These are phyloP conservation scores for Eimeria necatrix DNA, from an alignment of 169 alveolate species.

Conservation along the genomic window DNA sequence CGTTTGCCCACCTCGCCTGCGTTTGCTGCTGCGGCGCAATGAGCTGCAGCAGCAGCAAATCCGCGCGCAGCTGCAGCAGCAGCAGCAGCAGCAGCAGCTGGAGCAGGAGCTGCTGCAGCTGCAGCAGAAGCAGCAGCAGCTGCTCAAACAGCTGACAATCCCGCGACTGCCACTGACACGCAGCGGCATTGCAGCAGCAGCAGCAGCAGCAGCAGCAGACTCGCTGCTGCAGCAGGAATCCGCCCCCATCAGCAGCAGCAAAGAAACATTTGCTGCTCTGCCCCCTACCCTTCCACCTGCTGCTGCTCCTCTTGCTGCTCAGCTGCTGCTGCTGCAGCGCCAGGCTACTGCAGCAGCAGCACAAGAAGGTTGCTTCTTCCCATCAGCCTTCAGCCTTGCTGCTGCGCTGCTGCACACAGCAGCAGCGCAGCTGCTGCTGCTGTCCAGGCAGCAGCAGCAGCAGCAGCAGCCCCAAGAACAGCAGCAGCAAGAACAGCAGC, in stretches of 20 bases:
- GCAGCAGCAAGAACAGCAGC: slow-evolving; percentile 45
- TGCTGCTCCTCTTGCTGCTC: slow-evolving; percentile 28
- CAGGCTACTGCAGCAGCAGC: slow-evolving; percentile 13
- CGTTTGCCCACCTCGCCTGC: not conserved
- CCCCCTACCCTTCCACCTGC: slow-evolving; percentile 36
- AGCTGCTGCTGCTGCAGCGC: not conserved
- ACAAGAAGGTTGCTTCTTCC: slow-evolving; percentile 26
- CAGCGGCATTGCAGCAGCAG: slow-evolving; percentile 40
- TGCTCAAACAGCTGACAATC: not conserved
- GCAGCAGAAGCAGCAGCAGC: slow-evolving; percentile 42
- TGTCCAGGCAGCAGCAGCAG: slow-evolving; percentile 13
- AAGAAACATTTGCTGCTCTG: slow-evolving; percentile 17
- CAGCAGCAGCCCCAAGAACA: slow-evolving; percentile 32
- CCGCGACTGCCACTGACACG: slow-evolving; percentile 11
- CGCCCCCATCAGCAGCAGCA: not conserved
- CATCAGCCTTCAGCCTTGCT: not conserved
- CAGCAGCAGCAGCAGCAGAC: slow-evolving; percentile 21
- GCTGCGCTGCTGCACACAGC: slow-evolving; percentile 49
- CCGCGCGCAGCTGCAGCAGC: slow-evolving; percentile 45
- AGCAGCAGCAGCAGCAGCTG: not conserved
- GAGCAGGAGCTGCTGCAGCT: slow-evolving; percentile 4
- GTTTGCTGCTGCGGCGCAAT: slow-evolving; percentile 9
- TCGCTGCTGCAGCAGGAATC: slow-evolving; percentile 26
- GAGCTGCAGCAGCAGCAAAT: slow-evolving; percentile 13
- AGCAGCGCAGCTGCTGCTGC: slow-evolving; percentile 8